phyloP scores from a whole-genome alignment of 169 alveolate genomes.

The Besnoitia besnoiti region DNA sequence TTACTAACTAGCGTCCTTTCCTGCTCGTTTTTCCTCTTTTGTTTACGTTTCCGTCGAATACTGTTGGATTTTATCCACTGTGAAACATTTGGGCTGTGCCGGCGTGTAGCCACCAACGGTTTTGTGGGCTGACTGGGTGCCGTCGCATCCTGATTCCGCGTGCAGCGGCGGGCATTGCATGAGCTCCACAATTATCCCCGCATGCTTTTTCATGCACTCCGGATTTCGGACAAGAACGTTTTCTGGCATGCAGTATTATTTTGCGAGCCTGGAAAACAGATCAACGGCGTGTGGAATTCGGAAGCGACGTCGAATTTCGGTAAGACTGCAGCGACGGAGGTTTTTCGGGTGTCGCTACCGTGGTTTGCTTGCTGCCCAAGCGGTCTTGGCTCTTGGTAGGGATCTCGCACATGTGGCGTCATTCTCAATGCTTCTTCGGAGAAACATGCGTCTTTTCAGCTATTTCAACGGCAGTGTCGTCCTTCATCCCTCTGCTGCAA shows the following conservation, averaged over 20 bases:
- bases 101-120: neutral
- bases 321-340: neutral
- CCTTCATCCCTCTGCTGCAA: neutral
- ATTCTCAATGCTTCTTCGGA: neutral
- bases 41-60: neutral
- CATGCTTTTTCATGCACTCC: constrained; percentile 12
- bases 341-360: neutral
- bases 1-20: neutral
- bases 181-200: neutral
- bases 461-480: neutral
- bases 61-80: neutral
- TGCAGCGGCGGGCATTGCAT: neutral
- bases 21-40: neutral
- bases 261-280: neutral
- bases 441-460: neutral
- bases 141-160: neutral
- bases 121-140: neutral
- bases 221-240: neutral
- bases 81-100: neutral
- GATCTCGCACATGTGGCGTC: neutral
- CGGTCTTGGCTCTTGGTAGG: neutral
- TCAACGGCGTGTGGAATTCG: neutral
- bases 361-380: neutral
- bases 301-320: neutral
- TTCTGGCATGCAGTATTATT: neutral